These are phyloP conservation scores for Centella asiatica DNA, from an alignment of 129 eudicot species.

Conservation along the genomic window DNA sequence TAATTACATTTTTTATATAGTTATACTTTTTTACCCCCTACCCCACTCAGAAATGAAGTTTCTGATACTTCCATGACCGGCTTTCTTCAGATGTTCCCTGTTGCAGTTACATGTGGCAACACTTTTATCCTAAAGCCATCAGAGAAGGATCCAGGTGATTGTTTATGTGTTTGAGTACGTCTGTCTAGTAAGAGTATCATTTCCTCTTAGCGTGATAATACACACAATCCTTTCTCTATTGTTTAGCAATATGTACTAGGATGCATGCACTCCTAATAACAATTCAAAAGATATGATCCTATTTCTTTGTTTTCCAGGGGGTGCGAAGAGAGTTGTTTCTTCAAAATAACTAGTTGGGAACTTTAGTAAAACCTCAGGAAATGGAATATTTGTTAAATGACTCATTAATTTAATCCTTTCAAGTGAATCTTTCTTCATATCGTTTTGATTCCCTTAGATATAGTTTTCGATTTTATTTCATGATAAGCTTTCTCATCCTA, in stretches of 20 bases:
- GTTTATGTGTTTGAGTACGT: neutral
- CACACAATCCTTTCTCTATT: neutral
- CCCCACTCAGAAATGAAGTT: neutral
- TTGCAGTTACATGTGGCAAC: conserved; percentile 80
- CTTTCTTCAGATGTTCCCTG: conserved; percentile 81
- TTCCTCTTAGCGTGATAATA: neutral
- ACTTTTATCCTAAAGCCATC: conserved; percentile 73
- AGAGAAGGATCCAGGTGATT: conserved; percentile 78
- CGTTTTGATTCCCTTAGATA: neutral
- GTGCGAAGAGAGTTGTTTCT: no score
- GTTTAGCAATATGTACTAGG: neutral
- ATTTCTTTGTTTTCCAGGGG: no score
- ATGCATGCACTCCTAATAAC: neutral
- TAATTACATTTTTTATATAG: no score
- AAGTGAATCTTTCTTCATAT: neutral
- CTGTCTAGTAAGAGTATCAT: no score
- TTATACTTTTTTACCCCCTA: neutral
- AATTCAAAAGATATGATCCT: no score
- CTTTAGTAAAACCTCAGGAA: neutral
- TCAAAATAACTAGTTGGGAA: no score
- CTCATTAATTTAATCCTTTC: neutral
- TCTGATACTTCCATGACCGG: neutral
- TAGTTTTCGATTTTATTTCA: neutral
- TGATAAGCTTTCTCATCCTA: no score
- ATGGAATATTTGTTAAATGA: neutral